Evolutionary conservation across 75 land plant genomes (phyloP), one percentile per base, ranked within the genome.

Genomic region (Pinus tabuliformis): DNA sequence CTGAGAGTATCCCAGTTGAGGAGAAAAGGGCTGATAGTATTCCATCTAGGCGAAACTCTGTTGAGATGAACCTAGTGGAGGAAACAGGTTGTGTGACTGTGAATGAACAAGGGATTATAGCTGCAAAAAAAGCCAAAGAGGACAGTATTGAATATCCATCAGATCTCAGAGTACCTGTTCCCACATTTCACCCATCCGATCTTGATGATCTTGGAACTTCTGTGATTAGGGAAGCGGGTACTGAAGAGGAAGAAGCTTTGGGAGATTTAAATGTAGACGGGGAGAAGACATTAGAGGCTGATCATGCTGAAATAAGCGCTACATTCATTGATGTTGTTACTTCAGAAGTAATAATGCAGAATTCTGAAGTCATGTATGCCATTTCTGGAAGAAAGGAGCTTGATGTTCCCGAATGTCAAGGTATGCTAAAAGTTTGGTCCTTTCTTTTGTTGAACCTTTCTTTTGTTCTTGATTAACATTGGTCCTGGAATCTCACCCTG

Each of bases 401-500:
- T 1, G 49, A 68, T 11, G 72, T 6, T 6, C 49, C 49, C 20
- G 49, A 42, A 68, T 68, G 13, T 22, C 72, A n/a, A 68, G 24
- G 49, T 68, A 68, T 42, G 72, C 14, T 68, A 42, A 42, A 42
- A 68, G 72, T 68, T 68, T 42, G 49, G 54, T 49, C 72, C 42
- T 7, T 2, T 6, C 42, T 64, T 68, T 68, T 42, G 72, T 18
- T 68, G 52, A 68, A 68, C 22, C 49, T 18, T 68, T 49, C 54
- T 11, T 42, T 42, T 68, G 72, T 20, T 42, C 39, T 68, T 68
- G 72, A 45, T 36, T 33, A 17, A 33, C 54, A 49, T 49, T 36
- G 17, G 17, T 36, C 68, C 36, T 33, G 39, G 18, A 36, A 64
- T 64, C 16, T 33, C 49, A 45, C 12, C 54, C 54, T 9, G 54